Conservation (phyloP, 2,329 filamentous ascomycete species). For the Phialophora chinensis region DNA sequence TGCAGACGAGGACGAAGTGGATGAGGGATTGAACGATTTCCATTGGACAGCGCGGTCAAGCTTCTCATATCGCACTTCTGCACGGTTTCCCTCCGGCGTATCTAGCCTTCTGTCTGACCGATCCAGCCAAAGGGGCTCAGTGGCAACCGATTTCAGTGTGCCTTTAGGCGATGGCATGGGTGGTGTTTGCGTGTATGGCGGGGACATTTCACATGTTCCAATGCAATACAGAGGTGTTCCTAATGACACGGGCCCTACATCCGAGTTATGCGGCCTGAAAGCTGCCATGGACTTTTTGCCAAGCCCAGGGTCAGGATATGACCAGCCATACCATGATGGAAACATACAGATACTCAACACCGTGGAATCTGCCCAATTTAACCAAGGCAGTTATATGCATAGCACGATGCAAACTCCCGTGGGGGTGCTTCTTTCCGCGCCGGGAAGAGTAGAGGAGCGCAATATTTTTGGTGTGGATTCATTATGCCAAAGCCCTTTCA, state of each 20-base stretch:
- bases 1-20: conserved; percentile 3
- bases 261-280: background rate
- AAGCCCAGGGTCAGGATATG: background rate
- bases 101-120: conserved; percentile 3
- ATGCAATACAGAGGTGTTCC: background rate
- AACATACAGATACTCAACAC: background rate
- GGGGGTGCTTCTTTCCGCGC: background rate
- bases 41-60: background rate
- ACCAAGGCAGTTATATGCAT: background rate
- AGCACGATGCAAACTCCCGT: background rate
- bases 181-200: background rate
- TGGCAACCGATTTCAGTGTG: background rate
- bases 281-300: background rate
- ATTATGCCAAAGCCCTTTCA: no score
- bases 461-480: background rate
- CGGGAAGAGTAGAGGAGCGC: background rate
- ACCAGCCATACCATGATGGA: background rate
- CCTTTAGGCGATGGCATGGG: background rate
- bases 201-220: background rate
- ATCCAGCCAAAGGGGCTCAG: conserved; percentile 1
- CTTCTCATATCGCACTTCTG: background rate
- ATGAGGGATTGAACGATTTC: background rate
- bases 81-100: background rate
- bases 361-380: background rate
- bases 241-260: background rate